Evolutionary conservation across 2,329 filamentous ascomycete genomes (phyloP), one percentile per base, ranked within the genome.

Genomic region (Apiospora aurea): DNA sequence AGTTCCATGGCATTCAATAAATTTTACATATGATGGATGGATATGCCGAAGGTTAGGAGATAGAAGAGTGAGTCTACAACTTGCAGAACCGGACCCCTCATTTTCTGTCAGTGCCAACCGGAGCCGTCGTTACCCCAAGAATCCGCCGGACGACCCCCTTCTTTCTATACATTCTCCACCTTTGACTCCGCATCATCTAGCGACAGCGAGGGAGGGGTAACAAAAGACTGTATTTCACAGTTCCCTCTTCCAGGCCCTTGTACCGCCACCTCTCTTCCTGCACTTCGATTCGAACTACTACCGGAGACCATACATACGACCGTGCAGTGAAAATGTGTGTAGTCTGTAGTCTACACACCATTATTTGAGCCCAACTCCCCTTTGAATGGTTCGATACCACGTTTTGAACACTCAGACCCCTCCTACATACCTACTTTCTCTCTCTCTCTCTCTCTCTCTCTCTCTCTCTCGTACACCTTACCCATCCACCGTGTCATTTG

Each of bases 321-420:
- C 46, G n/a, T 43, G 41, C 41, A 43, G 8, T 1, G 3, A 49
- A n/a, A 11, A 53, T 26, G n/a, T 53, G 21, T 11, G 29, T 21
- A 41, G 21, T 14, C 46, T n/a, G 29, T 21, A 41, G 21, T n/a
- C 46, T n/a, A 18, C 2, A 64, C 34, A 57, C 29, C 53, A 57
- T 16, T 24, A 34, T 24, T 14, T 34, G 51, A 57, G 26, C 51
- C 16, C 14, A 57, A 34, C 51, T 34, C 51, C 29, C 21, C 51
- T 57, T 57, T 34, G 26, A 57, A 57, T 57, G 51, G 26, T 34
- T 57, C 51, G 51, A 57, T 57, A 18, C 51, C 26, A 61, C 53
- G 29, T 61, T 61, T 61, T 38, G 29, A 61, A 34, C 53, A 61
- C 53, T 38, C 53, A n/a, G 53, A 61, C 53, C 49, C n/a, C 29